Evolutionary conservation across 495 filamentous ascomycete species (phyloP), one percentile per base, ranked within the genome.

Genomic region (Trichoderma virens): DNA sequence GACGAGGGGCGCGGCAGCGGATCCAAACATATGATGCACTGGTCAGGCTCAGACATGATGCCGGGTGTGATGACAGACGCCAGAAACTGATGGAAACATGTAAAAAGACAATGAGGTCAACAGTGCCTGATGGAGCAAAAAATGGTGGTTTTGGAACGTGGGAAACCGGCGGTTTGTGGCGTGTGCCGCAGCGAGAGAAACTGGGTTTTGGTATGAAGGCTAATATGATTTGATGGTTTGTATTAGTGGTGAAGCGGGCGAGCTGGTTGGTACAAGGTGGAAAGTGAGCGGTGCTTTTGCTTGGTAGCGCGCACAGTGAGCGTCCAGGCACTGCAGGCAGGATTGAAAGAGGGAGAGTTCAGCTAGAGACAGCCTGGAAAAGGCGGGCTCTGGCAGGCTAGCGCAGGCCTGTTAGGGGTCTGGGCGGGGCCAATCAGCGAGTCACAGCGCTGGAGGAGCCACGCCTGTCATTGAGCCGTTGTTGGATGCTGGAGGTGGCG

Each of bases 1-100:
- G 61, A 63, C 59, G 64, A 34, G 60, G 60, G 60, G 23, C 14
- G 60, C 45, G 64, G 59, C 78, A 97, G 87, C 79, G 90, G 88
- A 76, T 93, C 91, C 76, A 97, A 85, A 85, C 93, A 97, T 74
- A 97, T 90, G 79, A 96, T 96, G 81, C 92, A 96, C 70, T 91
- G 91, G 75, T 95, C 92, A 79, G 90, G 90, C 92, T 69, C 59
- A 64, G 43, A 51, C 59, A 65, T 67, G 51, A 63, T 66, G 66
- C 63, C 68, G 62, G 35, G 62, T 63, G 45, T 45, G 34, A 56
- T 64, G 61, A 61, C 60, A 45, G 56, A 65, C 39, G 43, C 20
- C 34, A 11, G 28, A n/a, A 63, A 20, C 60, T 67, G 63, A 69
- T 64, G 71, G 70, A 76, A 65, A 75, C 73, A 77, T 80, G 70